A percentile compares a stretch with the other conserved stretches of the same genome.
Conservation (phyloP, 352 stramenopile genomes). For the Pythium inflatum region DNA sequence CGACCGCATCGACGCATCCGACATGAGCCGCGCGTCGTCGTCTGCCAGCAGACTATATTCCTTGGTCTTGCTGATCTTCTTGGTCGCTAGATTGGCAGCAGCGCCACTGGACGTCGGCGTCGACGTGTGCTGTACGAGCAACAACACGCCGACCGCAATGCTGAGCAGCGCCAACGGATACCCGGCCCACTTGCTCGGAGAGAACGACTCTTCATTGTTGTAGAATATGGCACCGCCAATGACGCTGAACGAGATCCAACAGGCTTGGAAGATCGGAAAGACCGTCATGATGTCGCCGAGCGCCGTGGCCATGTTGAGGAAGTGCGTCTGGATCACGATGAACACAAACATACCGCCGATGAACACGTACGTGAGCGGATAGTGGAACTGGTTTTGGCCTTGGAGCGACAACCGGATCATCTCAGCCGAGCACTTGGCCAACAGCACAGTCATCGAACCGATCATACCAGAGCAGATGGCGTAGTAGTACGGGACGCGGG, state of each 20-base stretch:
- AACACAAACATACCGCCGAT: conserved; percentile 85
- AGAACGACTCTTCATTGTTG: conserved; percentile 64
- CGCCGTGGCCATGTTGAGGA: conserved; percentile 85
- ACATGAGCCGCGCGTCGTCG: conserved; percentile 64
- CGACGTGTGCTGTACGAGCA: conserved; percentile 74
- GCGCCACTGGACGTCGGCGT: background rate
- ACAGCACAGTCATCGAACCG: conserved; percentile 79
- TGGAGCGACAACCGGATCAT: conserved; percentile 85
- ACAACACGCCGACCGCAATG: conserved; percentile 67
- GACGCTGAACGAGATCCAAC: conserved; percentile 89
- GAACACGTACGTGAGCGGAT: conserved; percentile 85
- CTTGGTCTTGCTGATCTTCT: conserved; percentile 32
- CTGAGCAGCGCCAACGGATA: conserved; percentile 76
- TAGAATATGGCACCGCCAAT: conserved; percentile 86
- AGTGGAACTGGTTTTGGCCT: conserved; percentile 87
- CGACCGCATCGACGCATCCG: conserved; percentile 69
- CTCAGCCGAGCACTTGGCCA: conserved; percentile 86
- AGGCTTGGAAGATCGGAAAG: conserved; percentile 88
- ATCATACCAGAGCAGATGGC: conserved; percentile 87
- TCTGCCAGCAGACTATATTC: conserved; percentile 42
- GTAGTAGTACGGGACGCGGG: conserved; percentile 83
- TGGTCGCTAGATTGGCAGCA: background rate
- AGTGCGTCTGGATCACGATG: conserved; percentile 87
- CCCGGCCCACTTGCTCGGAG: conserved; percentile 61
- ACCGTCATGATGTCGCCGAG: conserved; percentile 90